phyloP scores from a whole-genome alignment of 257 asterid species.

The Przewalskia tangutica region DNA sequence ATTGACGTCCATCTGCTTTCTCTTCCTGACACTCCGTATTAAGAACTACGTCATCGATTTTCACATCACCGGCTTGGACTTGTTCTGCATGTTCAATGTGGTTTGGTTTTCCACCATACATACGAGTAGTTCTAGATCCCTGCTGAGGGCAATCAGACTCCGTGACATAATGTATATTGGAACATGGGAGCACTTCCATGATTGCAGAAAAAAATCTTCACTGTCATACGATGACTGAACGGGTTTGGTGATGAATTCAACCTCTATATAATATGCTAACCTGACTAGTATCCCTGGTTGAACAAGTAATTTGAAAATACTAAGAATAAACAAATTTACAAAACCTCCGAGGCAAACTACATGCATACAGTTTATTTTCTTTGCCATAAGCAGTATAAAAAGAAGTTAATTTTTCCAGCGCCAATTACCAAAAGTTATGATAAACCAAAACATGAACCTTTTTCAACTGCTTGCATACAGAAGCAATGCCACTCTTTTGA shows the following conservation, averaged over 20 bases:
- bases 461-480: neutral
- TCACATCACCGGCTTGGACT: slow-evolving; percentile 30
- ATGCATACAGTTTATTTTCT: neutral
- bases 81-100: slow-evolving; percentile 31
- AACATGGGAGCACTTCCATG: slow-evolving; percentile 72
- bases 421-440: neutral
- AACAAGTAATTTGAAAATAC: neutral
- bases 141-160: slow-evolving; percentile 52
- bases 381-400: neutral
- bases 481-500: neutral
- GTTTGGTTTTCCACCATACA: slow-evolving; percentile 39
- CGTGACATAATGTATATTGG: slow-evolving; percentile 30
- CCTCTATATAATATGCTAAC: slow-evolving; percentile 14
- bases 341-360: neutral
- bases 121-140: slow-evolving; percentile 34
- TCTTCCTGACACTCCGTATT: slow-evolving; percentile 28
- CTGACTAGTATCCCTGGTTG: slow-evolving; percentile 21
- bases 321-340: neutral
- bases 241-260: neutral
- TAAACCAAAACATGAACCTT: neutral
- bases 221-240: slow-evolving; percentile 17
- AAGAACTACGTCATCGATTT: slow-evolving; percentile 29
- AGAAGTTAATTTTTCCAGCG: neutral
- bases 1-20: slow-evolving; percentile 33
- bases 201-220: slow-evolving; percentile 18